Base-by-base conservation (phyloP, 352 stramenopile species). In the Elongisporangium prolatum region DNA sequence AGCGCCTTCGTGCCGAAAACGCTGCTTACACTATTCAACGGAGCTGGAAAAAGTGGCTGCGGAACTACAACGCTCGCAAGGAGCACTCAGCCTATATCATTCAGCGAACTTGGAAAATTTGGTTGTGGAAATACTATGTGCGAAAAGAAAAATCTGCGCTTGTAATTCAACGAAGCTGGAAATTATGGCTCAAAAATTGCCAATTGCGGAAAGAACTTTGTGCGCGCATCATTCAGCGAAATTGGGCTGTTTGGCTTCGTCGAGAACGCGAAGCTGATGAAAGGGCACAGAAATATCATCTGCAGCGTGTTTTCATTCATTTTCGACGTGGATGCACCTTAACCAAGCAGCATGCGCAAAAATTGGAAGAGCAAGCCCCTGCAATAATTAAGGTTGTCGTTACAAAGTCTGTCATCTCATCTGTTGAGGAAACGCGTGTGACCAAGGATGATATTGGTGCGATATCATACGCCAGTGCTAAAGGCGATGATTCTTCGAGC, bases 1-100 rank as follows among this genome's bases (percentile, higher is more conserved):
- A 64, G 13, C 61, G 64, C 22, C 44, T 63, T 11, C 67, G 70
- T 25, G 63, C 70, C 34, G 65, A 75, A 54, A 59, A 53, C 28
- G 61, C 70, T n/a, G 70, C 64, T 4, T 71, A 24, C 52, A 44
- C 18, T 24, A 81, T 86, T 25, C 64, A 79, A 44, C 49, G 52
- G 16, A 50, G 50, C 16, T 75, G 67, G 54, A 65, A 61, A 20
- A 50, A 63, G 9, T 67, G 62, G 22, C 20, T 77, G 21, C 57
- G 51, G 49, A 58, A 56, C 28, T 40, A 40, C 28, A 40, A 40
- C 9, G 28, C 28, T 40, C 28, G 28, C 28, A 40, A 40, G 14
- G 28, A 40, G 8, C 28, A 9, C 28, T 40, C 28, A 40, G 28
- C 28, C 28, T 9, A 40, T 40, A 13, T 40, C 4, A 40, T 40